These are phyloP conservation scores for Paratinospora sagittata DNA, from an alignment of 164 flowering plant genomes.

Conservation along the genomic window DNA sequence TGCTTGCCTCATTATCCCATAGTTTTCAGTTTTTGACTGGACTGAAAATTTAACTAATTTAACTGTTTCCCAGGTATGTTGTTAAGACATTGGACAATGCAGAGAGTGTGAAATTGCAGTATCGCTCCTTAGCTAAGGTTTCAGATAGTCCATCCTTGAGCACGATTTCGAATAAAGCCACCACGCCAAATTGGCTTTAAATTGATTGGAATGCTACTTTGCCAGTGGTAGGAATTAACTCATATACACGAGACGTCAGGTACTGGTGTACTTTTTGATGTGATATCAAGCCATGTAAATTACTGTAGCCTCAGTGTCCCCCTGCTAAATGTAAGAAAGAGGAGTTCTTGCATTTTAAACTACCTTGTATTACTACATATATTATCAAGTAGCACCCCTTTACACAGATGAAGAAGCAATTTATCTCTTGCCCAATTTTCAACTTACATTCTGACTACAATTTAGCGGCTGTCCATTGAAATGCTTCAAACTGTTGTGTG, in stretches of 20 bases:
- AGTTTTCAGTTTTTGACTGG: not conserved
- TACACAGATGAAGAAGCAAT: not conserved
- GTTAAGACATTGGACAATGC: slow-evolving; percentile 96
- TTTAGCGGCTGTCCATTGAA: not conserved
- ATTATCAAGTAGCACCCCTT: not conserved
- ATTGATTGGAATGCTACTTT: not conserved
- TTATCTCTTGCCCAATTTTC: not conserved
- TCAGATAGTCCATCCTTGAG: slow-evolving; percentile 38
- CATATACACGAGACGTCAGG: not conserved
- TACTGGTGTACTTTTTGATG: not conserved
- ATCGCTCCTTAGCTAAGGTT: slow-evolving; percentile 88
- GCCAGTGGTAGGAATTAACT: not conserved
- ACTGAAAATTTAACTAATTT: not conserved
- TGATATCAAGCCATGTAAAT: not conserved
- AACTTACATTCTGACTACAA: not conserved
- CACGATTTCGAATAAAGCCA: slow-evolving; percentile 35
- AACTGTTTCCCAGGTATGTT: slow-evolving; percentile 59
- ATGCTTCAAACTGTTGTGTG: not conserved
- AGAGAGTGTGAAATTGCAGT: slow-evolving; percentile 91
- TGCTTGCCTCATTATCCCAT: not conserved
- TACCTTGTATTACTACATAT: not conserved
- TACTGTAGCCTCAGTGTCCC: not conserved
- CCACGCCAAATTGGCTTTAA: slow-evolving; percentile 61
- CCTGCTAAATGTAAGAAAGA: not conserved
- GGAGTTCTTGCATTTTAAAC: not conserved